Percentiles rank a stretch among this genome's conserved stretches.
Conservation (phyloP, 202 grass and related monocot genomes). For the Digitaria exilis region DNA sequence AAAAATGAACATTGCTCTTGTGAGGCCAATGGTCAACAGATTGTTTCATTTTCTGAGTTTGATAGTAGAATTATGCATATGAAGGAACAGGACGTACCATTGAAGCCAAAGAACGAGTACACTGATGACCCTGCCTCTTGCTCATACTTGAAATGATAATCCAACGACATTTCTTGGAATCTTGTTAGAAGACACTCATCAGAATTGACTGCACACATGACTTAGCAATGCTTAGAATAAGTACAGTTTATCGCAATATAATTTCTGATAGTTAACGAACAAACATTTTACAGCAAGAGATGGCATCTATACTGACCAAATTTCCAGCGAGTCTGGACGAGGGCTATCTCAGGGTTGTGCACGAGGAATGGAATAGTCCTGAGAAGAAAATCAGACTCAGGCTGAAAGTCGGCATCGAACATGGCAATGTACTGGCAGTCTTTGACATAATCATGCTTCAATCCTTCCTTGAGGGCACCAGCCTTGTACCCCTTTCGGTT, state of each 20-base stretch:
- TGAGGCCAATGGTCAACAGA: neutral
- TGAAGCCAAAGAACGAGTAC: conserved; percentile 83
- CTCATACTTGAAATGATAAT: conserved; percentile 92
- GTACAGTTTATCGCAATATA: neutral
- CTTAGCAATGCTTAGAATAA: neutral
- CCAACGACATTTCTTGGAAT: conserved; percentile 86
- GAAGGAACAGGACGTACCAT: conserved; percentile 47
- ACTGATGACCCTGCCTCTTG: conserved; percentile 73
- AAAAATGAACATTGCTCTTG: neutral
- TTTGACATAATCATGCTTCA: conserved; percentile 63
- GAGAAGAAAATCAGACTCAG: conserved; percentile 63
- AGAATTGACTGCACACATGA: conserved; percentile 58
- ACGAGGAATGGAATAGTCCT: conserved; percentile 79
- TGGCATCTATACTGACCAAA: conserved; percentile 46
- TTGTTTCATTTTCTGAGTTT: neutral
- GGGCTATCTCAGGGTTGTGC: conserved; percentile 77
- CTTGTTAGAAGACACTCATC: conserved; percentile 80
- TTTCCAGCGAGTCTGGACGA: conserved; percentile 85
- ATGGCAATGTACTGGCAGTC: conserved; percentile 77
- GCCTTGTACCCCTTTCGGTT: conserved; percentile 95
- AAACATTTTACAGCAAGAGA: neutral
- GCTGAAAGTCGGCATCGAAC: conserved; percentile 92
- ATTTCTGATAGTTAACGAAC: neutral
- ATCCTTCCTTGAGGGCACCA: conserved; percentile 74
- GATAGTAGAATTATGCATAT: neutral